Evolutionary conservation across 2,329 filamentous ascomycete genomes (phyloP).

Genomic region (Cadophora sp.): DNA sequence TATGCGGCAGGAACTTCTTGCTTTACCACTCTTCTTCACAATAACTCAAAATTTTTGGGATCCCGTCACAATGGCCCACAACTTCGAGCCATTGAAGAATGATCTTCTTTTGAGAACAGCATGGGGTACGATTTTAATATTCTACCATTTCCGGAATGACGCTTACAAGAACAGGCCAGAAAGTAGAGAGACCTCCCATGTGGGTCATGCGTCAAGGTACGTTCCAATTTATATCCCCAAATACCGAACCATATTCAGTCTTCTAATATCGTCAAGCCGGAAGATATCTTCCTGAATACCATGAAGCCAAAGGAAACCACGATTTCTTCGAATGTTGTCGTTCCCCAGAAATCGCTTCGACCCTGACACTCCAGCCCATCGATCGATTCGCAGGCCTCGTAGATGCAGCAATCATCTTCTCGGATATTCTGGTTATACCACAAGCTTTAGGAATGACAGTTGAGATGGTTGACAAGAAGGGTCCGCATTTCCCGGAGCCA

Average conservation of each 20-base stretch:
- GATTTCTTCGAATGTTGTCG: constrained; percentile 99
- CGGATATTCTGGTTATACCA: constrained; percentile 95
- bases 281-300: constrained; percentile 96
- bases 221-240: constrained; percentile 22
- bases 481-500: constrained; percentile 90
- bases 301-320: constrained; percentile 85
- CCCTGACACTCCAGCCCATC: constrained; percentile 91
- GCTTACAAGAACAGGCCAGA: constrained; percentile 67
- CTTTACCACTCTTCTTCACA: background rate
- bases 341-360: constrained; percentile 89
- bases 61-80: constrained; percentile 60
- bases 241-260: background rate
- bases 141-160: constrained; percentile 6
- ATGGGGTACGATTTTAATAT: constrained; percentile 63
- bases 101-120: constrained; percentile 91
- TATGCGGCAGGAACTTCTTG: constrained; percentile 36
- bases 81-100: constrained; percentile 88
- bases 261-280: constrained; percentile 65
- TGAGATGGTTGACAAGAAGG: constrained; percentile 97
- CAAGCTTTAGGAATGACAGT: constrained; percentile 99
- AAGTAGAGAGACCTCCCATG: constrained; percentile 90
- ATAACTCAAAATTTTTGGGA: background rate
- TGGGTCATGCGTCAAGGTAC: constrained; percentile 99
- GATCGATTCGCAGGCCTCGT: constrained; percentile 90
- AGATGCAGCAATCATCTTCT: constrained; percentile 98